Evolutionary conservation across 768 basidiomycete genomes (phyloP).

Genomic region (Pluteus cervinus): DNA sequence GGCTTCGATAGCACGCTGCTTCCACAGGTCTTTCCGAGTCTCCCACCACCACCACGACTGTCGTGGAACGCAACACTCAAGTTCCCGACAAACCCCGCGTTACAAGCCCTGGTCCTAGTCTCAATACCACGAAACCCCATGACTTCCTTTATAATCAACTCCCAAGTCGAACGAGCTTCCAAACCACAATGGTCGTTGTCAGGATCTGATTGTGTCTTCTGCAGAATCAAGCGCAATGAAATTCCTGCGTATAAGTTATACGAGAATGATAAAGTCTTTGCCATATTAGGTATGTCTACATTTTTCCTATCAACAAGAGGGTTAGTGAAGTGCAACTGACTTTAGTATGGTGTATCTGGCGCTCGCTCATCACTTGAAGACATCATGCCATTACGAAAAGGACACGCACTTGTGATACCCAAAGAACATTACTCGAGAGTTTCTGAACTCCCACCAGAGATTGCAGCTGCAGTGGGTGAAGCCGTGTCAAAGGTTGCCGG

Average conservation of each 20-base stretch:
- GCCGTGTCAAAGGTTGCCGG: conserved; percentile 56
- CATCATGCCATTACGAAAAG: conserved; percentile 59
- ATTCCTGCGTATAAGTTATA: conserved; percentile 44
- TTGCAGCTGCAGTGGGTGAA: conserved; percentile 52
- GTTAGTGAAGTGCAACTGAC: not conserved
- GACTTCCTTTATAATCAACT: conserved; percentile 72
- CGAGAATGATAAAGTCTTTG: conserved; percentile 59
- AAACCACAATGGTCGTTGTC: conserved; percentile 44
- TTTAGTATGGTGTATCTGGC: not conserved
- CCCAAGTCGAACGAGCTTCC: conserved; percentile 42
- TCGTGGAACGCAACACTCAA: too few species aligned
- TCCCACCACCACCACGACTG: not conserved
- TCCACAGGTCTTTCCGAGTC: too few species aligned
- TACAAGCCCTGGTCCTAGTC: not conserved
- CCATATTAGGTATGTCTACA: conserved; percentile 48
- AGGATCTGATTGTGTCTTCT: conserved; percentile 55
- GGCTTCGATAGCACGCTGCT: too few species aligned
- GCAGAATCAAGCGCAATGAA: conserved; percentile 52
- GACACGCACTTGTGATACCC: conserved; percentile 68
- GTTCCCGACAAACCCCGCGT: conserved; percentile 18
- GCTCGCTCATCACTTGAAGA: conserved; percentile 29
- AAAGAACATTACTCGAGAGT: conserved; percentile 56
- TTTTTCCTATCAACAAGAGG: not conserved
- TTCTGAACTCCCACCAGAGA: conserved; percentile 58
- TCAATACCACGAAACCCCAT: conserved; percentile 23